Evolutionary conservation across 148 eudicot species (phyloP), one percentile per base, ranked within the genome.

Genomic region (Talinum fruticosum): DNA sequence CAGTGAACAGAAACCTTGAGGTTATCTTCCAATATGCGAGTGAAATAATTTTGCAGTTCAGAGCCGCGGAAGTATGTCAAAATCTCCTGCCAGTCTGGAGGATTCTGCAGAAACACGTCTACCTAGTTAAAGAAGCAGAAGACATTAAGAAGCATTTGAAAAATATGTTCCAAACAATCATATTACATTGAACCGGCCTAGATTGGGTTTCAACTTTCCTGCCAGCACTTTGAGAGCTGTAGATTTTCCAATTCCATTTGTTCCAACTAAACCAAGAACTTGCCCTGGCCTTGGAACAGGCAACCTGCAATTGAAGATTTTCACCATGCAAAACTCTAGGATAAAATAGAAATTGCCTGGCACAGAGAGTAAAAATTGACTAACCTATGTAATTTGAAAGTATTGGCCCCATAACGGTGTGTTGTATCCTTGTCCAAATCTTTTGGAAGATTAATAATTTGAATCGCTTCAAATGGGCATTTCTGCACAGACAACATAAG

Each of bases 271-370:
- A 45, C 99, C 99, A 83, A 93, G 98, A 87, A 96, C 99, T 80
- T 96, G 99, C 16, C 99, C 98, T 7, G 99, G 99, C 85, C 99
- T 93, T 38, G 98, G 99, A 59, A 93, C 93, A 6, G 99, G 98
- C 71, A 96, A 84, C 89, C 99, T 96, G 89, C 24, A 69, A 75
- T 74, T 53, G 72, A 71, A 71, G 33, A 45, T 38, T 78, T n/a
- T 70, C 21, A 21, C 53, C 29, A 71, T 35, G 70, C 36, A 16
- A 75, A 82, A 32, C 73, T 18, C 30, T 44, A 83, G 21, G 23
- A 72, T 21, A 10, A 76, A 34, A n/a, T 44, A 76, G 62, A 38
- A 49, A 0, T 19, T 24, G n/a, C 15, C 77, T n/a, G n/a, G n/a
- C n/a, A n/a, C n/a, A 66, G 13, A 33, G 57, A 53, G 35, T 51